Percentiles rank a stretch among this genome's conserved stretches.
Evolutionary conservation across 2,329 filamentous ascomycete genomes (phyloP).

Genomic region (Didymella arachidicola): DNA sequence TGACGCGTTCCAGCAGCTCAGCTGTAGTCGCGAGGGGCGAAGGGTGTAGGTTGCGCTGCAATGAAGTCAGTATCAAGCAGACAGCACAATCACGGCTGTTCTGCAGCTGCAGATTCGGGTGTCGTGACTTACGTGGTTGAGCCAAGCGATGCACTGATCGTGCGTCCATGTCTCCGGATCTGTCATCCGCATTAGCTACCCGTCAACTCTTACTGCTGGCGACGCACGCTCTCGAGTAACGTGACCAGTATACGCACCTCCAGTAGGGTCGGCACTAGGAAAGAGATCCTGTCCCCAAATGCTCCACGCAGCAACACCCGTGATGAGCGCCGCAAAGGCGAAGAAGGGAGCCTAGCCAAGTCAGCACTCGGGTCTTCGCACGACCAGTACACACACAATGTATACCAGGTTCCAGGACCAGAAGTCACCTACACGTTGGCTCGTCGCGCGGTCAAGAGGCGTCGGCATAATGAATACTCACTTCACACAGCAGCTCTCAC

Average conservation of each 20-base stretch:
- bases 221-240: no score
- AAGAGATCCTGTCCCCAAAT: constrained; percentile 91
- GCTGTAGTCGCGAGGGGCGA: constrained; percentile 66
- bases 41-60: constrained; percentile 70
- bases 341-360: constrained; percentile 46
- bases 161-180: constrained; percentile 77
- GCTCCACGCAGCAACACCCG: constrained; percentile 80
- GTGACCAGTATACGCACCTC: constrained; percentile 60
- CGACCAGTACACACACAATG: constrained; percentile 28
- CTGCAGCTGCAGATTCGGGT: neutral
- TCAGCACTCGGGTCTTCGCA: constrained; percentile 11
- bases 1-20: constrained; percentile 72
- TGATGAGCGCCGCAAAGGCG: constrained; percentile 78
- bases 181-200: constrained; percentile 36
- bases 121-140: constrained; percentile 71
- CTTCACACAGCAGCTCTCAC: neutral
- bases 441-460: constrained; percentile 58
- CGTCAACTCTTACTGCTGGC: neutral
- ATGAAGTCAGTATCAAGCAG: neutral
- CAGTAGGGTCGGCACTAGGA: constrained; percentile 79
- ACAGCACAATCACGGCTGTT: neutral
- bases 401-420: constrained; percentile 34
- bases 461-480: constrained; percentile 55
- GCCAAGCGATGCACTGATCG: constrained; percentile 81
- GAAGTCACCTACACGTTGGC: constrained; percentile 51